These are phyloP conservation scores for Aspergillus cristatus DNA, from an alignment of 495 filamentous ascomycete species.

Conservation along the genomic window DNA sequence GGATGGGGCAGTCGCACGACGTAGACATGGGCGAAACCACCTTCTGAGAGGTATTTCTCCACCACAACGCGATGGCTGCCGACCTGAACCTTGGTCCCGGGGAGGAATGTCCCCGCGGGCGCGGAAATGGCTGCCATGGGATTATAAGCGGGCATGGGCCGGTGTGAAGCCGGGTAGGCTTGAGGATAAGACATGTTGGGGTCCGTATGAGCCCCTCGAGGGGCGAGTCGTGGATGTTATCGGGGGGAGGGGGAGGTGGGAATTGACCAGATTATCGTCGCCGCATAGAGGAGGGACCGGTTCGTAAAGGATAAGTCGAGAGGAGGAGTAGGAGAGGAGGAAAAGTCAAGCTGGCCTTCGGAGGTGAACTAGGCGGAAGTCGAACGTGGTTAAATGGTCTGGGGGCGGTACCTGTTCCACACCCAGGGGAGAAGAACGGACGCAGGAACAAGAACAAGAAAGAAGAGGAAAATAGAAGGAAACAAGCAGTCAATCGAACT, in stretches of 20 bases:
- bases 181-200: slow-evolving; percentile 30
- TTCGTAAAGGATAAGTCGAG: not conserved
- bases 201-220: slow-evolving; percentile 13
- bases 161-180: slow-evolving; percentile 21
- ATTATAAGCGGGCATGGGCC: slow-evolving; percentile 28
- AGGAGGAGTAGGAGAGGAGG: slow-evolving; percentile 5
- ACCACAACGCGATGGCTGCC: slow-evolving; percentile 90
- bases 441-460: not conserved
- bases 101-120: slow-evolving; percentile 81
- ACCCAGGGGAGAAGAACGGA: not conserved
- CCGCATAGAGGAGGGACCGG: slow-evolving; percentile 13
- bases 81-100: slow-evolving; percentile 93
- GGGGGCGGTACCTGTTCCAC: slow-evolving; percentile 9
- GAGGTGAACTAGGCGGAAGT: slow-evolving; percentile 10
- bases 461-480: not conserved
- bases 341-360: slow-evolving; percentile 19
- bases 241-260: no score
- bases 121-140: slow-evolving; percentile 37
- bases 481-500: not conserved
- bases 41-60: slow-evolving; percentile 96
- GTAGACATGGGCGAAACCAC: slow-evolving; percentile 97
- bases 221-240: slow-evolving; percentile 10
- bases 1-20: slow-evolving; percentile 75
- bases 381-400: slow-evolving; percentile 5
- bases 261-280: slow-evolving; percentile 6